A percentile compares a stretch with the other conserved stretches of the same genome.
Conservation (phyloP, 2,329 filamentous ascomycete species). For the Trichophyton mentagrophytes region DNA sequence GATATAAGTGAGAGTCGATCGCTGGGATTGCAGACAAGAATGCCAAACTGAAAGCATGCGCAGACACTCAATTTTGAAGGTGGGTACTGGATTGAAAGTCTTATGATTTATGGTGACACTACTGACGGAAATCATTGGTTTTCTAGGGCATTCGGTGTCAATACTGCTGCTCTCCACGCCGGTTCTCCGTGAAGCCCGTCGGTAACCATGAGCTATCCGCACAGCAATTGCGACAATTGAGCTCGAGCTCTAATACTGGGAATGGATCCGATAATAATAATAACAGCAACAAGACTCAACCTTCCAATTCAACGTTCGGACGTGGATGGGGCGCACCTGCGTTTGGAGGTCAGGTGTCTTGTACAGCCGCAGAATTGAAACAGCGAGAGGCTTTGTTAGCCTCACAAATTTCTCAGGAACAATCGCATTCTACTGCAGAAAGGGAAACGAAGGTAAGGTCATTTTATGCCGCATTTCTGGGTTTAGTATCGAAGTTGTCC, state of each 20-base stretch:
- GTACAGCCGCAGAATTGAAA: constrained; percentile 14
- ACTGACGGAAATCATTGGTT: background rate
- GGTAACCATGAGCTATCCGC: background rate
- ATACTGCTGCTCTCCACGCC: background rate
- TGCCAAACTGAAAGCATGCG: constrained; percentile 2
- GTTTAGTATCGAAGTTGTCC: background rate
- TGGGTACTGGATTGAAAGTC: background rate
- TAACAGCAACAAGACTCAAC: background rate
- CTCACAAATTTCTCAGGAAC: background rate
- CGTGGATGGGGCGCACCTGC: constrained; percentile 8
- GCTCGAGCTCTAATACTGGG: background rate
- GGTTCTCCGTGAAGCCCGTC: background rate
- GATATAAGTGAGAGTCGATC: background rate
- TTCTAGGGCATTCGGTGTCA: background rate
- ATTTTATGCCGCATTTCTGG: background rate
- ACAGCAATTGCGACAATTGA: background rate
- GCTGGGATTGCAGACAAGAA: background rate
- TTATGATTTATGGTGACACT: background rate
- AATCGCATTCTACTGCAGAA: background rate
- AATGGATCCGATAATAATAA: background rate
- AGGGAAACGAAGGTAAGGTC: background rate
- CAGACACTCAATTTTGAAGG: constrained; percentile 3
- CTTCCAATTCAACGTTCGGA: background rate
- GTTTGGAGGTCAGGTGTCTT: constrained; percentile 3
- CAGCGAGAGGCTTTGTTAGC: constrained; percentile 7